These are phyloP conservation scores for Apostasia ramifera DNA, from an alignment of 106 monocot genomes.

Conservation along the genomic window DNA sequence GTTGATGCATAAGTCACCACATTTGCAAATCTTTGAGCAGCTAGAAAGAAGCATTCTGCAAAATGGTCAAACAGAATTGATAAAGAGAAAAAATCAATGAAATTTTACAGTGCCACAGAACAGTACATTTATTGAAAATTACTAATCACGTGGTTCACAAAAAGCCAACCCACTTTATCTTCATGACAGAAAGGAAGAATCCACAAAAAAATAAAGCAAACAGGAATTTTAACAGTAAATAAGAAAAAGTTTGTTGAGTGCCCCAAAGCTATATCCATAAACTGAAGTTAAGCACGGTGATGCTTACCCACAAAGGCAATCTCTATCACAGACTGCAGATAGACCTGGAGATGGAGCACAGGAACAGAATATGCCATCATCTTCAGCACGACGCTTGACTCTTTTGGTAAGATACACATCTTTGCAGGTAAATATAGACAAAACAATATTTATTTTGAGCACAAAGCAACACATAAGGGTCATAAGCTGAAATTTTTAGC, in stretches of 20 bases:
- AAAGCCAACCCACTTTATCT: background rate
- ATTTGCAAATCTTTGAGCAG: slow-evolving; percentile 82
- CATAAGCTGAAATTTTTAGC: background rate
- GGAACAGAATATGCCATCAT: slow-evolving; percentile 97
- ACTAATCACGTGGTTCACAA: background rate
- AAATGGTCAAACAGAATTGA: background rate
- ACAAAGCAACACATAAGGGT: background rate
- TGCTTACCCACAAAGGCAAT: slow-evolving; percentile 93
- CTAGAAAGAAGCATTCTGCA: slow-evolving; percentile 84
- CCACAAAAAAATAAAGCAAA: background rate
- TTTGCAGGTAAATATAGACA: slow-evolving; percentile 25
- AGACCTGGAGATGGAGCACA: slow-evolving; percentile 36
- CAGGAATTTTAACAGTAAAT: background rate
- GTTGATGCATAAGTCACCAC: slow-evolving; percentile 58
- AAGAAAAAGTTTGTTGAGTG: background rate
- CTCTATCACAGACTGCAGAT: slow-evolving; percentile 43
- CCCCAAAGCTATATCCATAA: background rate
- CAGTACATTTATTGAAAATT: background rate
- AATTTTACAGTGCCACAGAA: background rate
- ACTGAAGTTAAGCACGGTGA: background rate
- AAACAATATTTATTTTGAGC: background rate
- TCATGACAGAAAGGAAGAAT: background rate
- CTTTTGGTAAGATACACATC: slow-evolving; percentile 82
- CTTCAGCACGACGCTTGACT: slow-evolving; percentile 49
- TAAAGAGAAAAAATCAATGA: background rate